Evolutionary conservation across 345 rosid species (phyloP).

Genomic region (Bruguiera parviflora): DNA sequence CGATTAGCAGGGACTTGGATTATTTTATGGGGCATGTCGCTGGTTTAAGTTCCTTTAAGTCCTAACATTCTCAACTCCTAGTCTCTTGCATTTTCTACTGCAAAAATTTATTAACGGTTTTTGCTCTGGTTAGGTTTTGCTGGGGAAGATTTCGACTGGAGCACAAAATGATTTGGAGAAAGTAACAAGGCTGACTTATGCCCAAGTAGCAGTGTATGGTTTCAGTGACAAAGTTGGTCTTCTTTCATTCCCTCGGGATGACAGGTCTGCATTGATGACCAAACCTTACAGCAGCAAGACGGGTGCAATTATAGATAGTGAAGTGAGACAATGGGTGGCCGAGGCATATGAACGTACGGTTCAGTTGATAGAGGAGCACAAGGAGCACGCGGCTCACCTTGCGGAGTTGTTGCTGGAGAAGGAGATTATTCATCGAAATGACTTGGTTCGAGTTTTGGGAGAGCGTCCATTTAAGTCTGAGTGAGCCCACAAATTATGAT

Average conservation of each 20-base stretch:
- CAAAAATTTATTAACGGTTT: background rate
- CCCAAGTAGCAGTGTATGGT: constrained; percentile 94
- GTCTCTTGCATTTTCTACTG: background rate
- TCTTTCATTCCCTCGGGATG: constrained; percentile 88
- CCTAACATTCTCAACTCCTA: no score
- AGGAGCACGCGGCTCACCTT: constrained; percentile 66
- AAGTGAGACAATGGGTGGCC: constrained; percentile 85
- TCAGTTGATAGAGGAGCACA: constrained; percentile 66
- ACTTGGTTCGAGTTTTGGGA: constrained; percentile 60
- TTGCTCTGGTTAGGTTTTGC: constrained; percentile 44
- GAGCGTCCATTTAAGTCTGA: constrained; percentile 75
- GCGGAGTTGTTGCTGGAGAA: constrained; percentile 83
- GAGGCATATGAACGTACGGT: constrained; percentile 66
- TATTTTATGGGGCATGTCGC: no score
- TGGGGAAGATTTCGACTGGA: constrained; percentile 90
- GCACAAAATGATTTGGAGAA: constrained; percentile 96
- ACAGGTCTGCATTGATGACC: constrained; percentile 50
- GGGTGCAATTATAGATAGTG: constrained; percentile 73
- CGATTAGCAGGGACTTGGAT: no score
- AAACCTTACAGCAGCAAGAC: constrained; percentile 95
- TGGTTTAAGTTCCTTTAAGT: no score
- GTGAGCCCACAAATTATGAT: constrained; percentile 71
- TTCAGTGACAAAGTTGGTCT: constrained; percentile 96
- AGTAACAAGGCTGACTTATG: constrained; percentile 92
- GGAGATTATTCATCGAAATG: constrained; percentile 87